Evolutionary conservation across 352 stramenopile species (phyloP), one percentile per base, ranked within the genome.

Genomic region (Plasmopara halstedii): DNA sequence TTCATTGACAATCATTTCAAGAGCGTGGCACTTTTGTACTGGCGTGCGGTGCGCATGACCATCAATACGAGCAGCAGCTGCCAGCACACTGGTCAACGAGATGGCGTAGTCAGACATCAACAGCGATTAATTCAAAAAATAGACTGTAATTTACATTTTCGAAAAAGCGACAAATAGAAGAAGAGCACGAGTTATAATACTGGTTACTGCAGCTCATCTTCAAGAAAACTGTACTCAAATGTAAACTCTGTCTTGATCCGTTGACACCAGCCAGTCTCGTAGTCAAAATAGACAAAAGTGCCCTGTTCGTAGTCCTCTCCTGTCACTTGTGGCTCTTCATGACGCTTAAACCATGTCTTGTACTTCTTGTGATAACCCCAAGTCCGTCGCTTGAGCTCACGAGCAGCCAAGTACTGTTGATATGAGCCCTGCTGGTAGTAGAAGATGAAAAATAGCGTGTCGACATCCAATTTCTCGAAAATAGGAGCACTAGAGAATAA

Each of bases 361-460:
- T 99, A 99, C 87, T 99, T 99, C 62, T 99, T 99, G 79, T 99
- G 96, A 72, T 98, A 99, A 31, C 97, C 81, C 97, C 97, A 99
- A 56, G 86, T 97, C 64, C 98, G 90, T 62, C 96, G 95, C 76
- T 99, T 99, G 42, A 99, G 85, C 65, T 99, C 94, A 4, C 90
- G 78, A 19, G 97, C 97, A 17, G 96, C 97, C 42, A 99, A 71
- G 57, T 98, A 99, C 76, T 99, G 97, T 71, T 98, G 94, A 69
- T 98, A 98, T 11, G 95, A 99, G 41, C 95, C 95, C 71, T 98
- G 95, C 56, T 98, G 86, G 70, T 99, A 98, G 79, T 99, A 99
- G 70, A 99, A 99, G 64, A 99, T 98, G 65, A 99, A 98, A 70
- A 99, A 99, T 7, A 99, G 79, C 39, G 90, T 96, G 77, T 99